Percentiles rank a stretch among this genome's conserved stretches.
These are phyloP conservation scores for Penicillium waksmanii DNA, from an alignment of 495 filamentous ascomycete genomes.

Conservation along the genomic window DNA sequence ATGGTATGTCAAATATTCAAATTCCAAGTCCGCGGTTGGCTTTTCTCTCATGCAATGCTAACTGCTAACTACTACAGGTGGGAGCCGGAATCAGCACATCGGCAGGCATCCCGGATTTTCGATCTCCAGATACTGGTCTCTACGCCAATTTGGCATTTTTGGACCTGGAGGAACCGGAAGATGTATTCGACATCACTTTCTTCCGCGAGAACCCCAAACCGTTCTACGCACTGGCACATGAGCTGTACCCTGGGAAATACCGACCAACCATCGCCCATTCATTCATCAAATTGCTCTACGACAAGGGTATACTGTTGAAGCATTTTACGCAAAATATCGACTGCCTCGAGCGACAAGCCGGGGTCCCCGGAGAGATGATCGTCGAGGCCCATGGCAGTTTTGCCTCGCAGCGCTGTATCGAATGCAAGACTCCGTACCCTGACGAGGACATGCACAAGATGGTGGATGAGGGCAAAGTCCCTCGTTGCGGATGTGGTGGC, in stretches of 20 bases:
- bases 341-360: slow-evolving; percentile 86
- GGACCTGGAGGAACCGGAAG: slow-evolving; percentile 79
- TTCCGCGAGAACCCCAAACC: slow-evolving; percentile 83
- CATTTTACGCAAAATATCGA: slow-evolving; percentile 98
- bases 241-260: slow-evolving; percentile 91
- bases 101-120: slow-evolving; percentile 88
- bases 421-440: slow-evolving; percentile 74
- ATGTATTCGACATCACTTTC: slow-evolving; percentile 81
- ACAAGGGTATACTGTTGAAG: slow-evolving; percentile 78
- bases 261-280: slow-evolving; percentile 81
- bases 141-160: slow-evolving; percentile 88
- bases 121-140: slow-evolving; percentile 80
- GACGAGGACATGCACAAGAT: slow-evolving; percentile 70
- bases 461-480: slow-evolving; percentile 65
- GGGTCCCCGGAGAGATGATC: slow-evolving; percentile 78
- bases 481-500: slow-evolving; percentile 75
- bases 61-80: slow-evolving; percentile 34
- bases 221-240: slow-evolving; percentile 89
- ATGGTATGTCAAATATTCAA: slow-evolving; percentile 54
- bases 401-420: slow-evolving; percentile 85
- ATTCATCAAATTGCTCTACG: slow-evolving; percentile 74
- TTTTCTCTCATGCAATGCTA: neutral
- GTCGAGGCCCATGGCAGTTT: slow-evolving; percentile 97
- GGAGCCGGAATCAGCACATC: slow-evolving; percentile 70
- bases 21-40: too few relatives aligned